These are phyloP conservation scores for Clonostachys byssicola DNA, from an alignment of 2,329 filamentous ascomycete species.

Conservation along the genomic window DNA sequence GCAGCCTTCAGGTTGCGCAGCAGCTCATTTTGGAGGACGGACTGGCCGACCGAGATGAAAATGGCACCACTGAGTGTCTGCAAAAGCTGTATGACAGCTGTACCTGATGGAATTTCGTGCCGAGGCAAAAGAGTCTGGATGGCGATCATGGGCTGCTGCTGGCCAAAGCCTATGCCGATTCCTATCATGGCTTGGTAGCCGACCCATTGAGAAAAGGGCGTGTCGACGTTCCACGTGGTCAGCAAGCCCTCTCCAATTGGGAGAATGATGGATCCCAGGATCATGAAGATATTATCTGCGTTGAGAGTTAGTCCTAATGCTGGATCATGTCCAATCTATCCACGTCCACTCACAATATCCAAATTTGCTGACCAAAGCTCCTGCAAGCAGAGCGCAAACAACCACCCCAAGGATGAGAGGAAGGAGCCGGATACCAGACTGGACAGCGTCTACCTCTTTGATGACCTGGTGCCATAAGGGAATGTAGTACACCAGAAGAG, in stretches of 20 bases:
- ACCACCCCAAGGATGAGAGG: slow-evolving; percentile 20
- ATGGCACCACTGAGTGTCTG: slow-evolving; percentile 8
- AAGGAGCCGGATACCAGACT: slow-evolving; percentile 29
- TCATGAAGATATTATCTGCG: slow-evolving; percentile 24
- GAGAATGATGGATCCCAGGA: slow-evolving; percentile 18
- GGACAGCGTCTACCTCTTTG: slow-evolving; percentile 10
- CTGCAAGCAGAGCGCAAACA: slow-evolving; percentile 38
- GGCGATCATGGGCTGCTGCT: slow-evolving; percentile 8
- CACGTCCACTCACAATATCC: slow-evolving; percentile 9
- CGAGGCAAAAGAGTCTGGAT: slow-evolving; percentile 7
- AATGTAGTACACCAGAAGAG: not conserved
- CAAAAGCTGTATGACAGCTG: slow-evolving; percentile 5
- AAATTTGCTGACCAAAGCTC: slow-evolving; percentile 25
- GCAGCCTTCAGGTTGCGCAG: slow-evolving; percentile 1
- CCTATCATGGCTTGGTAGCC: slow-evolving; percentile 7
- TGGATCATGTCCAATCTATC: too few species aligned
- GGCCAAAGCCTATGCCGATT: slow-evolving; percentile 5
- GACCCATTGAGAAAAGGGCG: slow-evolving; percentile 3
- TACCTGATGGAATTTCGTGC: slow-evolving; percentile 6
- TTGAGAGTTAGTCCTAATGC: too few species aligned
- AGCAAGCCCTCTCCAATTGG: slow-evolving; percentile 23
- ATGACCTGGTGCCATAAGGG: not conserved
- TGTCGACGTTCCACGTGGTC: too few species aligned
- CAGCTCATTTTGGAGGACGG: slow-evolving; percentile 8
- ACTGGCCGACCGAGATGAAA: slow-evolving; percentile 8